phyloP scores from a whole-genome alignment of 2,329 filamentous ascomycete species.

The Epichloe baconii region DNA sequence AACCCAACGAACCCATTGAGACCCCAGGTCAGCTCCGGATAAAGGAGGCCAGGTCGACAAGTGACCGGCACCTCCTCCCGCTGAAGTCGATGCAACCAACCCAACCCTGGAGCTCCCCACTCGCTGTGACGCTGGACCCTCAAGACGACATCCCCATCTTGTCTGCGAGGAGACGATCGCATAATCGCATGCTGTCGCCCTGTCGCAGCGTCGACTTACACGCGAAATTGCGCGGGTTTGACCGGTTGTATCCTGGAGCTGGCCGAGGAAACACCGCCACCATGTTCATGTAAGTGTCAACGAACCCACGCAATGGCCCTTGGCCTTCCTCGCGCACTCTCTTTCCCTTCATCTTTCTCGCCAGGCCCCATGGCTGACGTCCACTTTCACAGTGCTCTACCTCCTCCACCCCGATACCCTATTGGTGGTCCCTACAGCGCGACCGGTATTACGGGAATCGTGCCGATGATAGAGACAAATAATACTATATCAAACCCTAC shows the following conservation, averaged over 20 bases:
- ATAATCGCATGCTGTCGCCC: not conserved
- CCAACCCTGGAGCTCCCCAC: not conserved
- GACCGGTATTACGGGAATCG: conserved; percentile 51
- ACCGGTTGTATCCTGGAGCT: not conserved
- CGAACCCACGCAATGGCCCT: not conserved
- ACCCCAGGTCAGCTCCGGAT: conserved; percentile 1
- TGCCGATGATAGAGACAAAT: conserved; percentile 82
- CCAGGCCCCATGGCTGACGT: not conserved
- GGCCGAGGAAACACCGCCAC: not conserved
- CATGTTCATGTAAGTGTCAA: conserved; percentile 15
- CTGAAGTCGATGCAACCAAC: not conserved
- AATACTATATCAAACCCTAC: conserved; percentile 73
- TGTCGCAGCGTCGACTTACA: not conserved
- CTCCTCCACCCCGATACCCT: conserved; percentile 76
- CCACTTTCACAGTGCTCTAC: conserved; percentile 53
- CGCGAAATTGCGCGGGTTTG: not conserved
- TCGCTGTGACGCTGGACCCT: not conserved
- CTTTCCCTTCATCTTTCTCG: not conserved
- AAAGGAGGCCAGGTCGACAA: not conserved
- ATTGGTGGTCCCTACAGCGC: conserved; percentile 58
- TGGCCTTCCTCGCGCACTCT: not conserved
- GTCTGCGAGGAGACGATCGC: not conserved
- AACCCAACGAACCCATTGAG: not conserved
- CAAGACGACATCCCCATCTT: not conserved
- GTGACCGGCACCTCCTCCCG: not conserved